phyloP scores from a whole-genome alignment of 192 early-diverging fungal species.

The Podila epigama region DNA sequence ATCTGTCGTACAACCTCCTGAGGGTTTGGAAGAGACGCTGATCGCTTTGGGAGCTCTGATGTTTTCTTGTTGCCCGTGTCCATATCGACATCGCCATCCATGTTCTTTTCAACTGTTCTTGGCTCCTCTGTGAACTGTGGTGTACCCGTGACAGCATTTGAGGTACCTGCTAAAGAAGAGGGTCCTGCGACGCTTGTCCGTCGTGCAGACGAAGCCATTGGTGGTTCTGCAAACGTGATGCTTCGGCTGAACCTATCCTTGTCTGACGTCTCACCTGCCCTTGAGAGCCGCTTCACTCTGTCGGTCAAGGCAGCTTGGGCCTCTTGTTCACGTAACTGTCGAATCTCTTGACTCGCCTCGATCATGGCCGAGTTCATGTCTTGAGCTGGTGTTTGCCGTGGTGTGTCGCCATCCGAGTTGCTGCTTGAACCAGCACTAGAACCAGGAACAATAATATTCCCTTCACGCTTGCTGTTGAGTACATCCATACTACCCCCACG shows the following conservation, averaged over 20 bases:
- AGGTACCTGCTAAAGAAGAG: background rate
- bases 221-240: background rate
- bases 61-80: background rate
- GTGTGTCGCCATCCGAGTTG: background rate
- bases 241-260: slow-evolving; percentile 39
- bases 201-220: background rate
- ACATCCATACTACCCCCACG: slow-evolving; percentile 5
- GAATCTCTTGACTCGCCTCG: slow-evolving; percentile 42
- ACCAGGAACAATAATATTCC: slow-evolving; percentile 9
- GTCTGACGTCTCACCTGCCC: slow-evolving; percentile 15
- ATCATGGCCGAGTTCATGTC: slow-evolving; percentile 39
- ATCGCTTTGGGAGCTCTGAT: background rate
- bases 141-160: background rate
- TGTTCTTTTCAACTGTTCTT: background rate
- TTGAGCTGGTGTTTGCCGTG: slow-evolving; percentile 22
- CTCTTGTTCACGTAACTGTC: slow-evolving; percentile 37
- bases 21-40: background rate
- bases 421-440: background rate
- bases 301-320: slow-evolving; percentile 40
- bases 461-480: slow-evolving; percentile 4
- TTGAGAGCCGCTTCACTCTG: slow-evolving; percentile 40
- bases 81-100: background rate
- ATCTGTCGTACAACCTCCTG: slow-evolving; percentile 30
- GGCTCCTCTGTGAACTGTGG: background rate
- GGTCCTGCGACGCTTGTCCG: background rate